phyloP scores from a whole-genome alignment of 208 protist genomes.

The Acanthamoeba triangularis region DNA sequence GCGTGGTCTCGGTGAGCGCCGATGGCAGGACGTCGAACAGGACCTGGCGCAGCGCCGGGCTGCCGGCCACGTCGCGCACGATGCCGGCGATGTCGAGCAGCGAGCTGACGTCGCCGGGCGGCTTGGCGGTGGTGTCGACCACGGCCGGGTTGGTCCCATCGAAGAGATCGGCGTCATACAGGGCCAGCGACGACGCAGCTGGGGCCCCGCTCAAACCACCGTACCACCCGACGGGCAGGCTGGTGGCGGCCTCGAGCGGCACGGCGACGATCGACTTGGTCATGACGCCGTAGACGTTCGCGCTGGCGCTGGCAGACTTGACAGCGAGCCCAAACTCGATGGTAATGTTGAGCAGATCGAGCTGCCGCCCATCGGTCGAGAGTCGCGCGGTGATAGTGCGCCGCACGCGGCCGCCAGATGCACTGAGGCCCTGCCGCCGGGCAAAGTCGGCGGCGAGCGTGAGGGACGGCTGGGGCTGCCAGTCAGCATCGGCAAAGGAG shows the following conservation, averaged over 20 bases:
- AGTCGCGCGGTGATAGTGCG: neutral
- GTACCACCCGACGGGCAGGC: neutral
- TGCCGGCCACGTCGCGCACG: neutral
- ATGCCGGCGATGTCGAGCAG: neutral
- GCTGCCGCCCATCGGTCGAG: neutral
- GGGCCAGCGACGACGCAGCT: neutral
- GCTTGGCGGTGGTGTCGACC: neutral
- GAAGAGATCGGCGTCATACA: slow-evolving; percentile 36
- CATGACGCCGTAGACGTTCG: neutral
- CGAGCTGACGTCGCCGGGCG: neutral
- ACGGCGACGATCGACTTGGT: neutral
- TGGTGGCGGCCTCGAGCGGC: neutral
- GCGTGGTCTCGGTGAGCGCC: neutral
- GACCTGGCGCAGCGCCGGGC: slow-evolving; percentile 7
- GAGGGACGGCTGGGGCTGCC: neutral
- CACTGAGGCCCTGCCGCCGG: neutral
- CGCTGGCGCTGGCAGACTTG: neutral
- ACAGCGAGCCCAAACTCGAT: neutral
- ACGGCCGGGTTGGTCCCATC: neutral
- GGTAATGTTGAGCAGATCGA: slow-evolving; percentile 35
- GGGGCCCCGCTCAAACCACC: neutral
- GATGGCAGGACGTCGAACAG: neutral
- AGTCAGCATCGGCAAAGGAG: neutral
- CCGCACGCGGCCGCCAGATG: neutral
- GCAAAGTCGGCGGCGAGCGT: neutral